phyloP scores from a whole-genome alignment of 495 filamentous ascomycete genomes.

The Hamigera avellanea region DNA sequence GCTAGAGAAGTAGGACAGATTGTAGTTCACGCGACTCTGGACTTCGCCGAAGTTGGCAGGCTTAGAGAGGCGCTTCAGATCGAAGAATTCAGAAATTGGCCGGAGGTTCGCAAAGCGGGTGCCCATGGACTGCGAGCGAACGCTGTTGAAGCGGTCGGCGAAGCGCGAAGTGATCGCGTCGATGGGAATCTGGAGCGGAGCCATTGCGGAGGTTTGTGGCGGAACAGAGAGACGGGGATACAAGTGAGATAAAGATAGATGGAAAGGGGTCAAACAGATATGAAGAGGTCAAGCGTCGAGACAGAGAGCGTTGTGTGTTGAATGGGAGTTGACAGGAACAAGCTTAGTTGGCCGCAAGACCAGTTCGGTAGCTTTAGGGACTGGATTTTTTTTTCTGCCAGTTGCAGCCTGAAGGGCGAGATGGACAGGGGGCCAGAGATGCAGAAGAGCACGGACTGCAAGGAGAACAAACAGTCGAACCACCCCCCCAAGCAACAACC shows the following conservation, averaged over 20 bases:
- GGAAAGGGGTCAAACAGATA: constrained; percentile 1
- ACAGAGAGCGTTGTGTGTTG: too few species aligned
- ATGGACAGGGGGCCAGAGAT: neutral
- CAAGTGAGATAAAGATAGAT: constrained; percentile 1
- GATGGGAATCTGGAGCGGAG: constrained; percentile 80
- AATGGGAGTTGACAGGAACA: too few species aligned
- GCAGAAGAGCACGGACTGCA: too few species aligned
- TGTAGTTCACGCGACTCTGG: constrained; percentile 95
- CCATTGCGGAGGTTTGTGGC: constrained; percentile 43
- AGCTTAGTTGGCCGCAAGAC: constrained; percentile 11
- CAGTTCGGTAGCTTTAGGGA: neutral
- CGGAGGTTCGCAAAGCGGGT: constrained; percentile 85
- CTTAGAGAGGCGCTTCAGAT: constrained; percentile 90
- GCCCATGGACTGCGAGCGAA: constrained; percentile 64
- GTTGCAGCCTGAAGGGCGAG: neutral
- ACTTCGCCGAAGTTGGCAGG: constrained; percentile 81
- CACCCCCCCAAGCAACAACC: too few species aligned
- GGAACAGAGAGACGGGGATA: constrained; percentile 1
- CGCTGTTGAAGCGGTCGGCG: constrained; percentile 60
- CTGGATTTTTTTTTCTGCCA: too few species aligned
- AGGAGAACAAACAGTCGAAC: too few species aligned
- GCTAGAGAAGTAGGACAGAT: constrained; percentile 92
- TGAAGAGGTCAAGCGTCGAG: too few species aligned
- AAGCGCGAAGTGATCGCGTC: constrained; percentile 85
- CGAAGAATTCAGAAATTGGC: constrained; percentile 86